Evolutionary conservation across 1,139 yeast species (phyloP).

Genomic region (Dujonia santamariae): DNA sequence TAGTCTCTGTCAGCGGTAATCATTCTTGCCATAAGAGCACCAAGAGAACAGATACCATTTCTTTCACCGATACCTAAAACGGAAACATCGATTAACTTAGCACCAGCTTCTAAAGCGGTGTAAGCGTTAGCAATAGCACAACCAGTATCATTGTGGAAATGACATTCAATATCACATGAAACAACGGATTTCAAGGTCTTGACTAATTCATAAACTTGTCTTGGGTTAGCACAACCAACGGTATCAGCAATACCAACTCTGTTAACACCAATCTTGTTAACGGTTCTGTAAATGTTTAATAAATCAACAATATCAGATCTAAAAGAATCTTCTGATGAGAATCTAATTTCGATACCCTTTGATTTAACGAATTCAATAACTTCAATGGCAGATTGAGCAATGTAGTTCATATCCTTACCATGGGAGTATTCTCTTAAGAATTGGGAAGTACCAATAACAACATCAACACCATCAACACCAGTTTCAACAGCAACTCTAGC

Average conservation of each 20-base stretch:
- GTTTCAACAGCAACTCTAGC: slow-evolving; percentile 96
- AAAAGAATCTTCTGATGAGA: slow-evolving; percentile 96
- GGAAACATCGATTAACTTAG: slow-evolving; percentile 89
- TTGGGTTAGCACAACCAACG: slow-evolving; percentile 98
- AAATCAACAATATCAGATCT: slow-evolving; percentile 95
- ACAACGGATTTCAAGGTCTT: slow-evolving; percentile 92
- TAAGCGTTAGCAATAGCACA: slow-evolving; percentile 99
- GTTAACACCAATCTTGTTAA: slow-evolving; percentile 95
- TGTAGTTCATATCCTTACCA: slow-evolving; percentile 98
- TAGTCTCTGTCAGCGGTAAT: slow-evolving; percentile 97
- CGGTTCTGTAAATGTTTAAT: slow-evolving; percentile 93
- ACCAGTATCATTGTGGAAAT: slow-evolving; percentile 98
- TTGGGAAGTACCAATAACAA: slow-evolving; percentile 96
- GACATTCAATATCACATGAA: slow-evolving; percentile 96
- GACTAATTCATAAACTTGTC: slow-evolving; percentile 96
- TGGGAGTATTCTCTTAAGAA: slow-evolving; percentile 92
- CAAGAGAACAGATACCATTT: slow-evolving; percentile 96
- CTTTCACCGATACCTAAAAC: slow-evolving; percentile 98
- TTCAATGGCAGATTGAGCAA: slow-evolving; percentile 93
- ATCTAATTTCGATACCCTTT: slow-evolving; percentile 95
- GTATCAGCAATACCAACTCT: slow-evolving; percentile 99
- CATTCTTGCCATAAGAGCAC: slow-evolving; percentile 99
- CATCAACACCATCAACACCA: slow-evolving; percentile 99
- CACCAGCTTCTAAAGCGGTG: slow-evolving; percentile 98
- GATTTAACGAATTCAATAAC: slow-evolving; percentile 97